Base-by-base conservation (phyloP, 2,329 filamentous ascomycete genomes). In the Colletotrichum paranaense region DNA sequence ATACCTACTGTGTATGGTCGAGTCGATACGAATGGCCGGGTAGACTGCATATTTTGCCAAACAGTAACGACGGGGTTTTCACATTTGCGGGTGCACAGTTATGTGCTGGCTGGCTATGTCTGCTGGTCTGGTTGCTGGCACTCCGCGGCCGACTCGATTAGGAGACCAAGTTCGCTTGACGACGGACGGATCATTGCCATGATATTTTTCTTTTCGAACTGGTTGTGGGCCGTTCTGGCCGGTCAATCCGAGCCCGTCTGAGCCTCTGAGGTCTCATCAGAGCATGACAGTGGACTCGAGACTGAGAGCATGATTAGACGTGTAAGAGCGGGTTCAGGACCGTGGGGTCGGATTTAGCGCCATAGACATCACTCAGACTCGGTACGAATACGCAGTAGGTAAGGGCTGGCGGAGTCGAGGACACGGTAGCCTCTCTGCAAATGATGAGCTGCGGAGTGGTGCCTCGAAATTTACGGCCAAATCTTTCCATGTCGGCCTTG, bases 11-110 rank as follows among this genome's bases (percentile, higher is more conserved):
- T 32, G 30, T 32, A 28, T 22, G 30, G 22, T 65, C 28, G 42
- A 26, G 49, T 16, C 58, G 4, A 46, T 70, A 26, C 71, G 68
- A 76, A 66, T 76, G 75, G 73, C 68, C 67, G 68, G 68, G 42
- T 49, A 72, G 42, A 60, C 69, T 77, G 74, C 74, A 63, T 46
- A 28, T 49, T 24, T 52, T 24, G 55, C n/a, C 63, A 56, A 3
- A 53, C 35, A 26, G 24, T 55, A 7, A 63, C 53, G 38, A 58
- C 56, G 16, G 46, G 32, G 57, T 57, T 58, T 56, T 57, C 32
- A 60, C 64, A 56, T 28, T 46, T 30, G 26, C 14, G 12, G 58
- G 28, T 30, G 58, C 58, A 22, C 32, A 56, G 16, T 42, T 42
- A 14, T 42, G 38, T 19, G 38, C 38, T 42, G 35, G 62, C 55